Base-by-base conservation (phyloP, 148 eudicot species). In the Fallopia convolvulus region DNA sequence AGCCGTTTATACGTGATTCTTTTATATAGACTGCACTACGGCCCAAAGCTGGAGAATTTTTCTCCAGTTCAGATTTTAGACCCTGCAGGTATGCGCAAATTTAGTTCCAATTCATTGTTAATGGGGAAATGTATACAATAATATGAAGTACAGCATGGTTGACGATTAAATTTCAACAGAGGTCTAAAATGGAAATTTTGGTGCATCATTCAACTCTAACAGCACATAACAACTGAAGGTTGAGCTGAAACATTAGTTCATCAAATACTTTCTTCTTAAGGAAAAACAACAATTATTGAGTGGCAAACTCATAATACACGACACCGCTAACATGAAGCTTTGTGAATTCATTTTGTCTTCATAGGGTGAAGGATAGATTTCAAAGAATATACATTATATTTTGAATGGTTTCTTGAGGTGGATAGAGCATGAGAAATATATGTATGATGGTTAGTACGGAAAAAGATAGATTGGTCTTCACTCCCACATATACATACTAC, bases 1-100 rank as follows among this genome's bases (percentile, higher is more conserved):
- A 86, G 66, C 89, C 93, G 82, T 83, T 95, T 73, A 95, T 91
- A 77, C 81, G 89, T 8, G 99, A 92, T 83, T 92, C 97, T 85
- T 92, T 92, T 15, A 88, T 23, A 82, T 92, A 92, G 70, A 89
- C 15, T 70, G 99, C 99, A 87, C 90, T 95, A 48, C 94, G 94
- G 26, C 97, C 93, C 80, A 95, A 82, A 75, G 92, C 78, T 83
- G 94, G 97, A 61, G 99, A 95, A 74, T 89, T 90, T 80, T 92
- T 95, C 80, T 91, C 97, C 74, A 95, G 81, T 78, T 92, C 97
- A 74, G 94, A 91, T 85, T 92, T 95, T 50, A 95, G 82, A 78
- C 88, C 99, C 99, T 95, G 88, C 77, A 82, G 56, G 52, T 15
- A 71, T 39, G 52, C 76, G 9, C 40, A 70, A 75, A 63, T 65